These are phyloP conservation scores for Cryptococcus sp. DNA, from an alignment of 1,284 basidiomycete species.

Conservation along the genomic window DNA sequence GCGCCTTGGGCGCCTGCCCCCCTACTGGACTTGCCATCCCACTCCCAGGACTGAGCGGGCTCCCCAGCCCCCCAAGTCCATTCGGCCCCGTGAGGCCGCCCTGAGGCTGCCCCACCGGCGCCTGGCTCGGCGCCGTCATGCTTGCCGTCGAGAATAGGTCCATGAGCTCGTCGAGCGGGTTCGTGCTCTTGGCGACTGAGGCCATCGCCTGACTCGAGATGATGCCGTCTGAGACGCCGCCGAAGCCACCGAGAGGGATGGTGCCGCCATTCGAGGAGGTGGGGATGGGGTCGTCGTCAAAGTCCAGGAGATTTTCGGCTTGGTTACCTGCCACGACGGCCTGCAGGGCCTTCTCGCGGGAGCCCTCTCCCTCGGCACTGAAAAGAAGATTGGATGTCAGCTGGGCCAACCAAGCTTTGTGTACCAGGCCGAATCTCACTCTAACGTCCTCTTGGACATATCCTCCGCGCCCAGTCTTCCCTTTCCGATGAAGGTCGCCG, in stretches of 20 bases:
- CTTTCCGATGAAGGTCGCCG: constrained; percentile 81
- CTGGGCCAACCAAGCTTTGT: too few relatives aligned
- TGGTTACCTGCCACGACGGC: constrained; percentile 86
- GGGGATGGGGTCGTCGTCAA: constrained; percentile 62
- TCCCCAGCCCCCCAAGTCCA: constrained; percentile 15
- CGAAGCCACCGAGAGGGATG: constrained; percentile 53
- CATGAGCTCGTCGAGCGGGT: constrained; percentile 86
- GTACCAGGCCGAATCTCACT: constrained; percentile 56
- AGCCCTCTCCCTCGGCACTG: constrained; percentile 60
- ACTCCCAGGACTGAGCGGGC: not conserved
- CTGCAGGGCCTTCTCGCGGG: constrained; percentile 76
- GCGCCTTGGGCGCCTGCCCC: constrained; percentile 5
- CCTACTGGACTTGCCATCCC: not conserved
- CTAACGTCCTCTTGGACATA: constrained; percentile 64
- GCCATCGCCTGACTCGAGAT: constrained; percentile 37
- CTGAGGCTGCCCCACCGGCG: constrained; percentile 15
- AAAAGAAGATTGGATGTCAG: constrained; percentile 1
- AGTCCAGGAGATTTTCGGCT: constrained; percentile 91
- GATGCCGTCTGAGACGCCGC: constrained; percentile 3
- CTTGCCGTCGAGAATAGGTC: constrained; percentile 69
- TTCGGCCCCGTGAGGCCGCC: constrained; percentile 15
- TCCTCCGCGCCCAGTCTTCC: constrained; percentile 81
- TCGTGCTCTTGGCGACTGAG: constrained; percentile 52
- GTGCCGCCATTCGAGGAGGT: constrained; percentile 52
- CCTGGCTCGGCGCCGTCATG: constrained; percentile 42